A percentile compares a stretch with the other conserved stretches of the same genome.
phyloP scores from a whole-genome alignment of 2,329 filamentous ascomycete species.

The Venturiaceae sp. region DNA sequence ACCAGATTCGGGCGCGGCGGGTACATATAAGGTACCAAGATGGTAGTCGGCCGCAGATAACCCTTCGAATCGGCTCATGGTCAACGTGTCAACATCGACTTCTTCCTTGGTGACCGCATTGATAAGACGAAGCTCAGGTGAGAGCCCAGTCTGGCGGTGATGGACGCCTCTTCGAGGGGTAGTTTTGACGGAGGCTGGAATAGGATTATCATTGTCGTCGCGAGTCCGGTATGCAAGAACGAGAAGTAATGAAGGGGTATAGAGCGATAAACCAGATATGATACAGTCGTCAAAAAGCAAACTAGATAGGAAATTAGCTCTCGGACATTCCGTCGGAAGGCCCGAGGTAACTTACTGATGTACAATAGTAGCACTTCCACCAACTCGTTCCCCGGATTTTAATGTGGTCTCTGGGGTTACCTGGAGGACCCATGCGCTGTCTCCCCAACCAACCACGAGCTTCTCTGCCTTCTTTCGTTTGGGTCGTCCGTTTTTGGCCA shows the following conservation, averaged over 20 bases:
- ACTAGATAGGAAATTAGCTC: slow-evolving; percentile 34
- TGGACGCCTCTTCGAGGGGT: slow-evolving; percentile 57
- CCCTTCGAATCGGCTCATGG: slow-evolving; percentile 76
- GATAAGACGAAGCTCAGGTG: slow-evolving; percentile 84
- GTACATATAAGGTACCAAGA: slow-evolving; percentile 70
- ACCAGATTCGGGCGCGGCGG: slow-evolving; percentile 50
- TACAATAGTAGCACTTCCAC: slow-evolving; percentile 78
- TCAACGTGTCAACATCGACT: slow-evolving; percentile 77
- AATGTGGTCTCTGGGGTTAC: slow-evolving; percentile 68
- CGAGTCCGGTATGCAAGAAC: slow-evolving; percentile 83
- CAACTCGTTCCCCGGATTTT: slow-evolving; percentile 53
- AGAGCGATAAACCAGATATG: slow-evolving; percentile 92
- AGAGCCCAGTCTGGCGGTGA: slow-evolving; percentile 67
- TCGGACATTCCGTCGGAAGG: background rate
- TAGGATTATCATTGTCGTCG: slow-evolving; percentile 55
- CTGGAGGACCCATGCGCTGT: slow-evolving; percentile 91
- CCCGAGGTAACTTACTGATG: slow-evolving; percentile 63
- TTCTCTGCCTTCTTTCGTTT: slow-evolving; percentile 49
- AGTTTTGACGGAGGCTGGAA: slow-evolving; percentile 39
- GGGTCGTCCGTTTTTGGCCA: slow-evolving; percentile 22
- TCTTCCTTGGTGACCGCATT: slow-evolving; percentile 76
- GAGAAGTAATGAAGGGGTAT: slow-evolving; percentile 83
- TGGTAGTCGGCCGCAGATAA: slow-evolving; percentile 89
- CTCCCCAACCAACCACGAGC: slow-evolving; percentile 88
- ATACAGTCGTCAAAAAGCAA: slow-evolving; percentile 89